Evolutionary conservation across 2,329 filamentous ascomycete species (phyloP).

Genomic region (Pseudogymnoascus sp.): DNA sequence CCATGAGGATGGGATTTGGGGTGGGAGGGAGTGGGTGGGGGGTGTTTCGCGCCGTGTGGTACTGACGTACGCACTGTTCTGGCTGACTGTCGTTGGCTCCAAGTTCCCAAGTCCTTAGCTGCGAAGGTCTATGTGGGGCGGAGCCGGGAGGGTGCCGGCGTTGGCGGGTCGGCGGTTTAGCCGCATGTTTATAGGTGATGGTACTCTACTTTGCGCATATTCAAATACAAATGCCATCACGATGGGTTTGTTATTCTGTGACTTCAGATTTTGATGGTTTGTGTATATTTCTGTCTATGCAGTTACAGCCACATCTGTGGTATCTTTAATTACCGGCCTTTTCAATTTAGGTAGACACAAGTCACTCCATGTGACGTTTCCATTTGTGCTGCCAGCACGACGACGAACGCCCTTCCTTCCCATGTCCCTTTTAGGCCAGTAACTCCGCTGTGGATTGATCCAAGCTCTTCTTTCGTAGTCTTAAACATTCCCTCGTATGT

Average conservation of each 20-base stretch:
- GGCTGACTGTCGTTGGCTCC: neutral
- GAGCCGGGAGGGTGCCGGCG: neutral
- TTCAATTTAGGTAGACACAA: neutral
- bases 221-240: neutral
- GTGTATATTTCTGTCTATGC: neutral
- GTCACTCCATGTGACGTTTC: conserved; percentile 3
- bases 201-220: neutral
- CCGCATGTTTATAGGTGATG: neutral
- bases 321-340: neutral
- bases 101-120: neutral
- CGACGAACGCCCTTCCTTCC: neutral
- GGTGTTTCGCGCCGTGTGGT: neutral
- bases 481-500: neutral
- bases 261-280: neutral
- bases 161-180: conserved; percentile 5
- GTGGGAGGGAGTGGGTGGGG: conserved; percentile 30
- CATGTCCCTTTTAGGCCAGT: neutral
- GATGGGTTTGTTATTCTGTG: neutral
- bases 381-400: neutral
- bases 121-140: neutral
- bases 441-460: neutral
- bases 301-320: neutral
- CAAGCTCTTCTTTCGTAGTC: neutral
- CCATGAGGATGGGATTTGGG: conserved; percentile 74
- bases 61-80: neutral